Evolutionary conservation across 108 stramenopile species (phyloP).

Genomic region (Discostella stelligeroides): DNA sequence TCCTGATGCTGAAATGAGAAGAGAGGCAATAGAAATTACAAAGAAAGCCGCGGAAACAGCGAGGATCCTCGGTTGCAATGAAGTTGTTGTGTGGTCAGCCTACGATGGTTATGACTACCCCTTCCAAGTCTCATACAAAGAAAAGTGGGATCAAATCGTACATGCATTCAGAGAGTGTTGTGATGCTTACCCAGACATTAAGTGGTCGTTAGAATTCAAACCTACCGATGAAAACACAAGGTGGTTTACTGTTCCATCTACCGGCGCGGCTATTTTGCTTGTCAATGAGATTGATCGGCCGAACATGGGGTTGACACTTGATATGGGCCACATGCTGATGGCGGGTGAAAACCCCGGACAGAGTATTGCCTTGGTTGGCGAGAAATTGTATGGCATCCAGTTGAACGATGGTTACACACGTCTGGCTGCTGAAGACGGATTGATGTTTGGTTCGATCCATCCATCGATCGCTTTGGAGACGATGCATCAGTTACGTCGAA

Average conservation of each 20-base stretch:
- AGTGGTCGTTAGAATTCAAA: constrained; percentile 85
- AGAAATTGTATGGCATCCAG: constrained; percentile 85
- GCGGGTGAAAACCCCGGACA: constrained; percentile 86
- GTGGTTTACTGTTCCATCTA: constrained; percentile 87
- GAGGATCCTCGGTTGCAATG: constrained; percentile 62
- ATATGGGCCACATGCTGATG: constrained; percentile 90
- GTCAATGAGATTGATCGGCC: constrained; percentile 73
- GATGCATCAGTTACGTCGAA: constrained; percentile 74
- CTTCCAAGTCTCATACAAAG: constrained; percentile 76
- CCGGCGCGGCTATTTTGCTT: constrained; percentile 77
- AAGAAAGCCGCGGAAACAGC: constrained; percentile 73
- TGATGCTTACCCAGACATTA: constrained; percentile 80
- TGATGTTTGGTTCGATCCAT: constrained; percentile 89
- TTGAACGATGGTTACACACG: constrained; percentile 85
- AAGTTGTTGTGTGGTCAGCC: constrained; percentile 87
- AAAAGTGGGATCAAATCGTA: constrained; percentile 81
- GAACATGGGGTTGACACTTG: constrained; percentile 88
- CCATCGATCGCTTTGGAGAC: constrained; percentile 82
- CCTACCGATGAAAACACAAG: constrained; percentile 91
- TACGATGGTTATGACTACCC: constrained; percentile 91
- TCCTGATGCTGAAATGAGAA: constrained; percentile 57
- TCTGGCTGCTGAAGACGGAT: constrained; percentile 86
- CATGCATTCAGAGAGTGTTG: constrained; percentile 79
- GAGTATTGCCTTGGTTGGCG: constrained; percentile 75
- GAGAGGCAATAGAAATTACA: constrained; percentile 76